Evolutionary conservation across 208 protist species (phyloP).

Genomic region (Naegleria fowleri): DNA sequence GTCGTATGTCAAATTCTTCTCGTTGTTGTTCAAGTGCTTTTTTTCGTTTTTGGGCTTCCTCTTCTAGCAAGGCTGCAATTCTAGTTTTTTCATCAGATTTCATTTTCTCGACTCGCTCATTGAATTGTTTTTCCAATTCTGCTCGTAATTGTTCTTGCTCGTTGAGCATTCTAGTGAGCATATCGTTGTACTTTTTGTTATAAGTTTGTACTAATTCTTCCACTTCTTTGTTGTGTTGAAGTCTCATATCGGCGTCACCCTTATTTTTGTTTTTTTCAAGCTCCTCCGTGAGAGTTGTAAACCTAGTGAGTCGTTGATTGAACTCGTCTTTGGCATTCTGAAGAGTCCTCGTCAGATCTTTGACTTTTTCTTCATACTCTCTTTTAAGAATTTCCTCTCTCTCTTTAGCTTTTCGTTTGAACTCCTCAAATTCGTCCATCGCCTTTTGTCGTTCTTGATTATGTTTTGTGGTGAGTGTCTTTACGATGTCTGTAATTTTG

Average conservation of each 20-base stretch:
- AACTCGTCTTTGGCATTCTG: slow-evolving; percentile 28
- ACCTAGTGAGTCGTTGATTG: background rate
- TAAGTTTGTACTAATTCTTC: slow-evolving; percentile 70
- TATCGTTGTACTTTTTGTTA: slow-evolving; percentile 80
- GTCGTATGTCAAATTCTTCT: background rate
- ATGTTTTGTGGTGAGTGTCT: slow-evolving; percentile 40
- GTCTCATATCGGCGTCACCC: slow-evolving; percentile 42
- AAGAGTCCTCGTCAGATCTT: slow-evolving; percentile 21
- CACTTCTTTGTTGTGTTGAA: slow-evolving; percentile 53
- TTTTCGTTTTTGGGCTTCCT: background rate
- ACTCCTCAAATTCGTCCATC: slow-evolving; percentile 41
- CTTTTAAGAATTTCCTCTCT: slow-evolving; percentile 38
- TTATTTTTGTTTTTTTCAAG: slow-evolving; percentile 41
- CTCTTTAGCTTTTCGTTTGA: slow-evolving; percentile 48
- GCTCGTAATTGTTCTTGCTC: slow-evolving; percentile 62
- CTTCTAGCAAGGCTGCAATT: background rate
- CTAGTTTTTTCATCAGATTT: slow-evolving; percentile 39
- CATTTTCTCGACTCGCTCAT: slow-evolving; percentile 42
- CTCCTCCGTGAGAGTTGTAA: slow-evolving; percentile 24
- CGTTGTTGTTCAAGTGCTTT: background rate
- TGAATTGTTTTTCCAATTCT: slow-evolving; percentile 51
- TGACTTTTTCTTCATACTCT: slow-evolving; percentile 23
- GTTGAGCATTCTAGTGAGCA: slow-evolving; percentile 77
- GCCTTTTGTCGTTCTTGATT: slow-evolving; percentile 49
- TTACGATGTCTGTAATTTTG: slow-evolving; percentile 42